These are phyloP conservation scores for Globisporangium iwayamae DNA, from an alignment of 352 stramenopile species.

Conservation along the genomic window DNA sequence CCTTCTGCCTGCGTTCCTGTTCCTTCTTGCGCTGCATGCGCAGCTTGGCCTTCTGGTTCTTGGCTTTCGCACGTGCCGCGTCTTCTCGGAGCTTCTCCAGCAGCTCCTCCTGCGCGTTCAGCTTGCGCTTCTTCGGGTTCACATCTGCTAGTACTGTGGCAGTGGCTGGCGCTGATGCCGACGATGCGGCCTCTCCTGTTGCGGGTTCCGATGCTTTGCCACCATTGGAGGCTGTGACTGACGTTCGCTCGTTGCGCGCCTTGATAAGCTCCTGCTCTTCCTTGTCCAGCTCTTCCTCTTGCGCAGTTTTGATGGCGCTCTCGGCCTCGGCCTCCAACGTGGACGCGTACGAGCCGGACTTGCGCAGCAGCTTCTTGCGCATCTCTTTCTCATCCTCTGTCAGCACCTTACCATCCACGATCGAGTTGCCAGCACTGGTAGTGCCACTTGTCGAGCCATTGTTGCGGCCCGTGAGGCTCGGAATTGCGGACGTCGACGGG, in stretches of 20 bases:
- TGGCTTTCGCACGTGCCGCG: conserved; percentile 57
- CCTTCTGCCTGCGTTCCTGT: conserved; percentile 30
- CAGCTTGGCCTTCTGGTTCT: conserved; percentile 76
- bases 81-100: conserved; percentile 67
- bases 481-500: conserved; percentile 25
- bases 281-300: conserved; percentile 38
- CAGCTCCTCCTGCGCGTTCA: conserved; percentile 63
- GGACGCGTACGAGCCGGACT: conserved; percentile 30
- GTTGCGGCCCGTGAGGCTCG: conserved; percentile 31
- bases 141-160: not conserved
- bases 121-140: conserved; percentile 52
- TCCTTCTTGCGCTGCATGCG: conserved; percentile 78
- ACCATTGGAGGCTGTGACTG: not conserved
- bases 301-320: conserved; percentile 19
- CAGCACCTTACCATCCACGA: conserved; percentile 20
- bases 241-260: conserved; percentile 24
- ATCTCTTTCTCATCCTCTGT: conserved; percentile 66
- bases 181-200: not conserved
- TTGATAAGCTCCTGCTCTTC: conserved; percentile 63
- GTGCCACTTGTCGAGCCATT: not conserved
- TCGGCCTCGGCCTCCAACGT: conserved; percentile 30
- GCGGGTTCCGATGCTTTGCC: not conserved
- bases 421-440: not conserved
- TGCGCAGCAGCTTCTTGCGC: conserved; percentile 69
- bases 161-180: not conserved